These are phyloP conservation scores for Pleurotus platypus DNA, from an alignment of 768 basidiomycete genomes.

Conservation along the genomic window DNA sequence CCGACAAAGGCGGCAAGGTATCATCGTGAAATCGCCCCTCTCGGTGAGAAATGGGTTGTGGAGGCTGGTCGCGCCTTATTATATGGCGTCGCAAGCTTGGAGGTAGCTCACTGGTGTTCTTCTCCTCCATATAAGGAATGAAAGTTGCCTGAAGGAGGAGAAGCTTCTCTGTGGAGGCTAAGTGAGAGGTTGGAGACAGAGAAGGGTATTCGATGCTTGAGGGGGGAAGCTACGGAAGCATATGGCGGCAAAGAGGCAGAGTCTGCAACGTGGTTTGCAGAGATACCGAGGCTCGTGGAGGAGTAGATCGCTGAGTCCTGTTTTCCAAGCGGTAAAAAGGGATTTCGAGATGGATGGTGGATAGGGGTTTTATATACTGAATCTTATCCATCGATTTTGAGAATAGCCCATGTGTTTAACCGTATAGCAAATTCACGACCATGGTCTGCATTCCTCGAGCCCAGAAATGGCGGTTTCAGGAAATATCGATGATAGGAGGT, in stretches of 20 bases:
- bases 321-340: constrained; percentile 7
- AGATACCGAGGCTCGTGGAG: constrained; percentile 8
- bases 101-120: constrained; percentile 3
- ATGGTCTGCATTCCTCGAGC: background rate
- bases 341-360: background rate
- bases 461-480: background rate
- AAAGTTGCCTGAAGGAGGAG: constrained; percentile 5
- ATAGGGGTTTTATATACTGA: constrained; percentile 5
- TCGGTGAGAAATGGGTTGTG: background rate
- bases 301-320: constrained; percentile 5
- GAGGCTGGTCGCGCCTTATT: constrained; percentile 5
- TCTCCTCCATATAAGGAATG: constrained; percentile 6
- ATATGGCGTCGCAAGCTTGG: constrained; percentile 6
- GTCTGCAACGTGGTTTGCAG: constrained; percentile 5
- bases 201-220: background rate
- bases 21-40: background rate
- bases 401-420: constrained; percentile 1
- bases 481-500: too few species aligned
- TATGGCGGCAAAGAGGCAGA: constrained; percentile 4
- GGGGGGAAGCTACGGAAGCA: constrained; percentile 8
- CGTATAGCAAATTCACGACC: constrained; percentile 1
- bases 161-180: background rate
- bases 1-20: background rate
- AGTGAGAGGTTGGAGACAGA: background rate
- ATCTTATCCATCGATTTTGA: constrained; percentile 8